These are phyloP conservation scores for Closterium sp. DNA, from an alignment of 139 green algal species.

Conservation along the genomic window DNA sequence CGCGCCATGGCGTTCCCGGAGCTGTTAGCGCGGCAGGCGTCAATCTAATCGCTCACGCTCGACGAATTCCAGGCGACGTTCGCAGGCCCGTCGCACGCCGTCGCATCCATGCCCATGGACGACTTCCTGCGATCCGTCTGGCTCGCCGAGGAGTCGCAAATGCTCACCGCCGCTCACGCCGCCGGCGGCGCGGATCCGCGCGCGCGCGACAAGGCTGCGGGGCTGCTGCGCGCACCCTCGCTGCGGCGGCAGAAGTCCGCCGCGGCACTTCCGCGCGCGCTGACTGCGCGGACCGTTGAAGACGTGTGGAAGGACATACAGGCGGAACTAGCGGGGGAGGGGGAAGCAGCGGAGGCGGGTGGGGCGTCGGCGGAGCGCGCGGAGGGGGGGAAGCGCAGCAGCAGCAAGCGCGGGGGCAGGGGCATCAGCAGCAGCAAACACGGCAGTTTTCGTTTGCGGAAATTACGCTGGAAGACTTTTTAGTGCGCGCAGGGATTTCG, in stretches of 20 bases:
- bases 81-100: constrained; percentile 5
- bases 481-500: constrained; percentile 24
- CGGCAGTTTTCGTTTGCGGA: constrained; percentile 35
- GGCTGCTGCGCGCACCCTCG: neutral
- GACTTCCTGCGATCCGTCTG: constrained; percentile 50
- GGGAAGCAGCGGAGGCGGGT: neutral
- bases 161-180: constrained; percentile 8
- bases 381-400: constrained; percentile 3
- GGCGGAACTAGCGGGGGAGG: neutral
- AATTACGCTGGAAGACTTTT: constrained; percentile 52
- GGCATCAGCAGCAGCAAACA: neutral
- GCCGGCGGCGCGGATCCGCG: neutral
- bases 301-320: constrained; percentile 48
- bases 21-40: constrained; percentile 14
- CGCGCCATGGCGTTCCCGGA: neutral
- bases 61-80: constrained; percentile 48
- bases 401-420: neutral
- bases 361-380: neutral
- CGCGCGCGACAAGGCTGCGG: neutral
- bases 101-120: constrained; percentile 50
- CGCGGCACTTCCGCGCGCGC: constrained; percentile 11
- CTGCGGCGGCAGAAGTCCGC: constrained; percentile 25
- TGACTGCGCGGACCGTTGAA: constrained; percentile 40
- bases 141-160: constrained; percentile 36
- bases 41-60: constrained; percentile 46